Base-by-base conservation (phyloP, 2,329 filamentous ascomycete species). In the Didymella lethalis region DNA sequence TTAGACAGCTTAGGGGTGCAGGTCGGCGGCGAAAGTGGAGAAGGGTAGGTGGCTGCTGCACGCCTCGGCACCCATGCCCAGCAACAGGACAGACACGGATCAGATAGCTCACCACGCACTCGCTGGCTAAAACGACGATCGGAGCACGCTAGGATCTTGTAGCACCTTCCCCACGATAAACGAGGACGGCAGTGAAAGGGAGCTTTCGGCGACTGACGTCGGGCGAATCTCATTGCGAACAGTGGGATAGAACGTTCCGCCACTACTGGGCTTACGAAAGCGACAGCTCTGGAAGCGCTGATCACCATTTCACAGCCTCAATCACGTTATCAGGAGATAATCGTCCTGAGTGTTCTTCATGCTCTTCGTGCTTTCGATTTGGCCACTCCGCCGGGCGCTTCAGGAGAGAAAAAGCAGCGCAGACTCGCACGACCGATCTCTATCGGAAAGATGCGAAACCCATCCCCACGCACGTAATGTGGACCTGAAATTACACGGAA, bases 81-180 rank as follows among this genome's bases (percentile, higher is more conserved):
- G 43, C 57, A 46, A 18, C 48, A 34, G 20, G 40, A 49, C 32
- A 54, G 50, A 44, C 51, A 59, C 43, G 56, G 50, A 49, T 59
- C 40, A 47, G 56, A 59, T 51, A 43, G 56, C 50, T 54, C 56
- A 58, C 56, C 50, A 51, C 44, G 48, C 46, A 55, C 38, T 58
- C 45, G 57, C 43, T 56, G 61, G 52, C 50, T 52, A 56, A 36
- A 31, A 48, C 59, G 50, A 48, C 55, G 48, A 63, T 67, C 59
- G 45, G 36, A 60, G 48, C 51, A 55, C 66, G 62, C 63, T 67
- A 65, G 55, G 54, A 69, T 67, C 64, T 63, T 52, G 66, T 65
- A 61, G 58, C 57, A 66, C 64, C 55, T 48, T 54, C 54, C 62
- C 50, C 58, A 54, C 65, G 67, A 67, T 69, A 62, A 61, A 64